These are phyloP conservation scores for Filobasidium floriforme DNA, from an alignment of 768 basidiomycete genomes.

Conservation along the genomic window DNA sequence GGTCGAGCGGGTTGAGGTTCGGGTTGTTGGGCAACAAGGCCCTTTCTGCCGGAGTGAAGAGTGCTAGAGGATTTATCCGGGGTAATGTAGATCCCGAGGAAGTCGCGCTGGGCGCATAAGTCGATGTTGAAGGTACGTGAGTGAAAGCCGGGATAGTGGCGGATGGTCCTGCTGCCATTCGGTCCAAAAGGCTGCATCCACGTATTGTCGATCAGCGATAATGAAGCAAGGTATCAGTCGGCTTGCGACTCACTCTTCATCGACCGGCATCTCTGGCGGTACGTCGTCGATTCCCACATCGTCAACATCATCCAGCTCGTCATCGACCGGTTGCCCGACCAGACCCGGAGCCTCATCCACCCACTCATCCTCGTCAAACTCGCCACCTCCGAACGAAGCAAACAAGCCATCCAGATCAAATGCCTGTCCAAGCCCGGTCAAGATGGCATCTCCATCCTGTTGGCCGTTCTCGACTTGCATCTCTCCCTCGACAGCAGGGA, in stretches of 20 bases:
- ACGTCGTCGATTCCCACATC: not conserved
- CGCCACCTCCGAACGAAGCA: slow-evolving; percentile 62
- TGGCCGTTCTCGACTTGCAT: slow-evolving; percentile 57
- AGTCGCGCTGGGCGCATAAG: not conserved
- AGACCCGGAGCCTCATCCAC: slow-evolving; percentile 39
- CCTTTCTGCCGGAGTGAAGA: slow-evolving; percentile 41
- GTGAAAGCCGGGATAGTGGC: slow-evolving; percentile 17
- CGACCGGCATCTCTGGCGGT: slow-evolving; percentile 12
- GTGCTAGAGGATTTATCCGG: slow-evolving; percentile 18
- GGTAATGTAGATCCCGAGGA: not conserved
- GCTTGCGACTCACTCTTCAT: slow-evolving; percentile 14
- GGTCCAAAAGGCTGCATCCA: not conserved
- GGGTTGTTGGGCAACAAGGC: slow-evolving; percentile 30
- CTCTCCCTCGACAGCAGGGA: slow-evolving; percentile 37
- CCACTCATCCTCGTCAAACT: slow-evolving; percentile 58
- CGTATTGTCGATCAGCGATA: not conserved
- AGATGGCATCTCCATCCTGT: slow-evolving; percentile 70
- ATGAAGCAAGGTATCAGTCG: not conserved
- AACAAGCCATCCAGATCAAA: slow-evolving; percentile 78
- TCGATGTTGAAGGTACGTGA: not conserved
- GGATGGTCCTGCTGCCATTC: not conserved
- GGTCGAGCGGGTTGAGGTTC: slow-evolving; percentile 30
- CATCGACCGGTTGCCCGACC: slow-evolving; percentile 22
- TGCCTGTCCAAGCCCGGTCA: slow-evolving; percentile 62
- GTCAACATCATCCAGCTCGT: slow-evolving; percentile 24